Evolutionary conservation across 129 eudicot species (phyloP), one percentile per base, ranked within the genome.

Genomic region (Mikania micrantha): DNA sequence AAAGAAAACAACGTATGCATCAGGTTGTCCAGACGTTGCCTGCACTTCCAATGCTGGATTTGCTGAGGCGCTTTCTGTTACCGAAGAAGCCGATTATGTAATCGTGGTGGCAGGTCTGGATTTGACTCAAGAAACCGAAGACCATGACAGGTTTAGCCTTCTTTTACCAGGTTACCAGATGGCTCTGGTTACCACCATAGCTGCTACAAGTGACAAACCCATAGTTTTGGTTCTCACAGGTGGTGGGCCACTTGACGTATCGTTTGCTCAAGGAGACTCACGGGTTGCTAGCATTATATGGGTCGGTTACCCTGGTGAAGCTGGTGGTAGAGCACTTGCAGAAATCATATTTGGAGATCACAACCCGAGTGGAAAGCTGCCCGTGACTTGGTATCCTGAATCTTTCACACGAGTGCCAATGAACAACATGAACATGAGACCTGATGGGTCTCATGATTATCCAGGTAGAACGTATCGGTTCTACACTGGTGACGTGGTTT

Each of bases 261-360:
- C 99, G 3, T 87, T 94, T 44, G 95, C 95, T 62, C 77, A 83
- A 38, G 72, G 36, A 21, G 81, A 90, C 71, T 85, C 87, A 13
- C 60, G 78, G 7, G 82, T 94, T 19, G 87, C 83, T 1, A 80
- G 93, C 85, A 87, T 90, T 62, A 73, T 94, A 12, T 94, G 99
- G 99, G 83, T 87, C 15, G 99, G 97, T 34, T 94, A 94, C 70
- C 99, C 99, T 1, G 99, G 95, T 60, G 99, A 94, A 77, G 88
- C 90, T 28, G 99, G 97, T 42, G 94, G 87, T 16, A 45, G 44
- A 64, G 97, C 94, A 0, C 88, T 90, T 61, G 90, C 99, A 25
- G 87, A 94, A 68, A 68, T 90, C 57, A 63, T 94, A 16, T 94
- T 85, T 54, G 99, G 99, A 77, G 88, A 82, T 62, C 71, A 90